These are phyloP conservation scores for Trametes versicolor DNA, from an alignment of 1,284 basidiomycete genomes.

Conservation along the genomic window DNA sequence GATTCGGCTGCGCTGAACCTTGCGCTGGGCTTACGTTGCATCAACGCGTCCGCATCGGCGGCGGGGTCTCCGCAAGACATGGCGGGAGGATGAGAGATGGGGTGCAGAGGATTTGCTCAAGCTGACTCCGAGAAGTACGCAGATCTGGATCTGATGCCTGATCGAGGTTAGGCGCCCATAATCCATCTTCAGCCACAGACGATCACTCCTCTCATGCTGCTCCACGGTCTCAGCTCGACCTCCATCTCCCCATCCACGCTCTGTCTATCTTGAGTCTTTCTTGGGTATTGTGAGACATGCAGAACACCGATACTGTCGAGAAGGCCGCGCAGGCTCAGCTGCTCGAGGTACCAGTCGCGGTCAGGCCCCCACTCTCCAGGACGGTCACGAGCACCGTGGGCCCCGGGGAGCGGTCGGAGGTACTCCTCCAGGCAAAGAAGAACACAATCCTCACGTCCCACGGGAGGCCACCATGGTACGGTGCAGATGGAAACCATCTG, in stretches of 20 bases:
- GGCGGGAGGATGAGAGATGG: slow-evolving; percentile 1
- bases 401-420: slow-evolving; percentile 28
- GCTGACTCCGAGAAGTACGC: slow-evolving; percentile 3
- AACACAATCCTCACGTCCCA: slow-evolving; percentile 87
- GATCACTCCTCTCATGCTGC: not conserved
- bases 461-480: slow-evolving; percentile 84
- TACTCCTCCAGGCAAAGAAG: slow-evolving; percentile 55
- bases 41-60: slow-evolving; percentile 63
- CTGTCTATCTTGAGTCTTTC: not conserved
- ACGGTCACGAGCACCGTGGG: slow-evolving; percentile 27
- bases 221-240: not conserved
- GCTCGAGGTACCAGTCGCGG: slow-evolving; percentile 16
- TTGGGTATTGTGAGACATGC: not conserved
- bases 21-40: slow-evolving; percentile 63
- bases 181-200: slow-evolving; percentile 20
- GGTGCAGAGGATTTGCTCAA: slow-evolving; percentile 12
- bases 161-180: slow-evolving; percentile 20
- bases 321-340: slow-evolving; percentile 21
- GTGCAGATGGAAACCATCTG: slow-evolving; percentile 73
- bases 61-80: slow-evolving; percentile 67
- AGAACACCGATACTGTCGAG: slow-evolving; percentile 2
- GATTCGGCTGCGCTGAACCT: not conserved
- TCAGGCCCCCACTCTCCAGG: slow-evolving; percentile 32
- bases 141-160: slow-evolving; percentile 20
- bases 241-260: not conserved